Conservation (phyloP, 2,329 filamentous ascomycete genomes). For the Leptoxyphium fumago region DNA sequence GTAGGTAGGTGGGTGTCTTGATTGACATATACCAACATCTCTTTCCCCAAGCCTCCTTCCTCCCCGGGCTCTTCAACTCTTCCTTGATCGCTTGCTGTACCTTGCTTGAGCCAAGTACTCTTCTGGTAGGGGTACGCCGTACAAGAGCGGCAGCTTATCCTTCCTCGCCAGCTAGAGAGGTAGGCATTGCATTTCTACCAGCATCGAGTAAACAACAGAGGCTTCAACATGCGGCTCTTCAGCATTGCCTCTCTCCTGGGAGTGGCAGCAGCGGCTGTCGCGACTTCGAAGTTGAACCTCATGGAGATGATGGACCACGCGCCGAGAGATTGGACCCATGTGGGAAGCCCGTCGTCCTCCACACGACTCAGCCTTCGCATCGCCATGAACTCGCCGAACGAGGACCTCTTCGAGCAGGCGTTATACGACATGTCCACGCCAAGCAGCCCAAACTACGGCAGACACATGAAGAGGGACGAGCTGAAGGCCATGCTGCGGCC, state of each 20-base stretch:
- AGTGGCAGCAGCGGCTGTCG: conserved; percentile 7
- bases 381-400: conserved; percentile 7
- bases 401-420: background rate
- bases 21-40: no score
- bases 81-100: no score
- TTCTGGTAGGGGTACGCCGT: no score
- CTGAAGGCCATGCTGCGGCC: conserved; percentile 41
- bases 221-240: conserved; percentile 15
- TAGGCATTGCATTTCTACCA: no score
- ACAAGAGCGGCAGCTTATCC: no score
- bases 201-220: no score
- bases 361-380: conserved; percentile 8
- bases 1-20: no score
- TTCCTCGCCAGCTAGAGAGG: no score
- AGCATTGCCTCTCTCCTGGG: conserved; percentile 21
- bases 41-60: no score
- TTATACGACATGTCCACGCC: conserved; percentile 43
- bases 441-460: conserved; percentile 42
- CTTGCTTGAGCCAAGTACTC: no score
- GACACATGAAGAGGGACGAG: conserved; percentile 47
- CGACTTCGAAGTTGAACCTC: conserved; percentile 1
- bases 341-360: conserved; percentile 7
- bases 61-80: no score
- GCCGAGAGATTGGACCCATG: conserved; percentile 9
- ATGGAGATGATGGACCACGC: conserved; percentile 9